Evolutionary conservation across 148 eudicot species (phyloP), one percentile per base, ranked within the genome.

Genomic region (Heliamphora exappendiculata): DNA sequence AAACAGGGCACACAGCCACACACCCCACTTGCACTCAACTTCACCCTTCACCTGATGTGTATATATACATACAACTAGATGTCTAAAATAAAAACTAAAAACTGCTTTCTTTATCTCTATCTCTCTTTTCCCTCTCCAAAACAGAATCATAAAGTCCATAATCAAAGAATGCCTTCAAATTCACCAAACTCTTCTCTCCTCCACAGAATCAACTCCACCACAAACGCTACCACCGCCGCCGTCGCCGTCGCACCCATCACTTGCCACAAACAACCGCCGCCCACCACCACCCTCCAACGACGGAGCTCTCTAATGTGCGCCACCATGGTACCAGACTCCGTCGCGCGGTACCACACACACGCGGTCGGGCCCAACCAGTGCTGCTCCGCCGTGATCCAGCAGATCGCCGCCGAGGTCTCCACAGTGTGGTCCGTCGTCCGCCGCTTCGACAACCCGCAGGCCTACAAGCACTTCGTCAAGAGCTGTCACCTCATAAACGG

Each of bases 341-440:
- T 88, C 31, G 84, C 85, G 0, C 67, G 67, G 31, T 74, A 85
- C 91, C 96, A 89, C 85, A 57, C 85, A 20, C 90, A 86, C 86
- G 51, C 79, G 16, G 86, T 89, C 12, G 76, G 78, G 55, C 85
- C 87, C 37, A 54, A 83, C 82, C 96, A 91, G 83, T 83, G 87
- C 81, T 89, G 85, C 84, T 89, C 96, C 75, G 86, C 88, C 80
- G 93, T 88, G n/a, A 76, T 83, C 75, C 89, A 91, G 22, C 80
- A 86, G 24, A 91, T 91, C 80, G 45, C 75, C 59, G 89, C 96
- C 53, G 90, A 90, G 0, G 63, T 81, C 79, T 45, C 81, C 58
- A 65, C 89, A 78, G 96, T 87, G 7, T 91, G 96, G 96, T 77
- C 96, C 47, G 87, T 89, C 76, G 82, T 91, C 73, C 96, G 96